A percentile compares a stretch with the other conserved stretches of the same genome.
These are phyloP conservation scores for Euphorbia celastroides DNA, from an alignment of 441 rosid species.

Conservation along the genomic window DNA sequence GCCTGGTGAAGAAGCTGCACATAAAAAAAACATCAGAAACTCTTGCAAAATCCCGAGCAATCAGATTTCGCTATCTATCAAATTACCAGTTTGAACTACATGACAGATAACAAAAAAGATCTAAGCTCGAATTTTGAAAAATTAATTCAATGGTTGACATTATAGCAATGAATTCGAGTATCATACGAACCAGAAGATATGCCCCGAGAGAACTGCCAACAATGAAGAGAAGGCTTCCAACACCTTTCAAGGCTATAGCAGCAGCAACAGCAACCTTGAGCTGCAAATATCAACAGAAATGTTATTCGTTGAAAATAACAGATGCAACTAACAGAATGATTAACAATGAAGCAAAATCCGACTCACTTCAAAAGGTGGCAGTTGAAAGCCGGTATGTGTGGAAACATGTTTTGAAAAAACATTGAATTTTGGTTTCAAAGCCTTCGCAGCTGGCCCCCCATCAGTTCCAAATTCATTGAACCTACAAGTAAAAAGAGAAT, in stretches of 20 bases:
- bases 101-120: too few relatives aligned
- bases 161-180: background rate
- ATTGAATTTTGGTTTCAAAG: constrained; percentile 43
- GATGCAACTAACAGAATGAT: background rate
- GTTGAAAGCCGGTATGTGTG: constrained; percentile 40
- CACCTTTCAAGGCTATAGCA: constrained; percentile 51
- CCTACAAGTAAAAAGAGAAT: constrained; percentile 23
- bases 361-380: constrained; percentile 52
- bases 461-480: constrained; percentile 57
- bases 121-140: too few relatives aligned
- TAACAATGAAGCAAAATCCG: background rate
- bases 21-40: too few relatives aligned
- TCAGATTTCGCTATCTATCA: too few relatives aligned
- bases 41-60: too few relatives aligned
- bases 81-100: too few relatives aligned
- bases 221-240: constrained; percentile 62
- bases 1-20: constrained; percentile 67
- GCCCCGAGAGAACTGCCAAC: constrained; percentile 70
- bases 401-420: constrained; percentile 42
- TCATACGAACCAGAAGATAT: constrained; percentile 50
- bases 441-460: constrained; percentile 60
- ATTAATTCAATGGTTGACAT: too few relatives aligned
- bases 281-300: constrained; percentile 27
- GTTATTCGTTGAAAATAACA: background rate
- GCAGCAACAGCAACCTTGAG: constrained; percentile 42